Evolutionary conservation across 2,329 filamentous ascomycete genomes (phyloP).

Genomic region (Colletotrichum sidae): DNA sequence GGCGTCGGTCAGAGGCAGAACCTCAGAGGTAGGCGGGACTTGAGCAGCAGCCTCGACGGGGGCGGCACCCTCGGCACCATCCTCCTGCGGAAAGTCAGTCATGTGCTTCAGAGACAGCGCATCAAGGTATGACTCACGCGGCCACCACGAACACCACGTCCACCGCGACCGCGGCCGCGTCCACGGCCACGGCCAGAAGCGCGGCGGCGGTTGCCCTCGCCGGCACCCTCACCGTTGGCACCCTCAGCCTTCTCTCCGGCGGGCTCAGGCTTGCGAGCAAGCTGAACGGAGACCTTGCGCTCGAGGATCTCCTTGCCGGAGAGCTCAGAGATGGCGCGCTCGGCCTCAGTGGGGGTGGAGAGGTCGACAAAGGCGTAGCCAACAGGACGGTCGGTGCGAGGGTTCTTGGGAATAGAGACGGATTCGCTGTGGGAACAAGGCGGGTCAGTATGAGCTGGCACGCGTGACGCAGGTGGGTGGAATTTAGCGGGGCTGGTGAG

Average conservation of each 20-base stretch:
- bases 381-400: conserved; percentile 96
- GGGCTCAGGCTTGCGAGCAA: conserved; percentile 95
- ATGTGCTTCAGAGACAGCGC: not conserved
- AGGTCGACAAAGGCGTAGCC: conserved; percentile 99
- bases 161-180: conserved; percentile 76
- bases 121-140: conserved; percentile 47
- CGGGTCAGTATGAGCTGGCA: conserved; percentile 37
- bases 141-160: conserved; percentile 71
- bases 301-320: conserved; percentile 98
- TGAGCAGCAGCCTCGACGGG: conserved; percentile 52
- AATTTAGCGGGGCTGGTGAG: conserved; percentile 32
- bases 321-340: conserved; percentile 94
- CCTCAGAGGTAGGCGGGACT: conserved; percentile 62
- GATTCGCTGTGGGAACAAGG: conserved; percentile 77
- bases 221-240: conserved; percentile 79
- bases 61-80: conserved; percentile 59
- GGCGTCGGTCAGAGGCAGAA: conserved; percentile 70
- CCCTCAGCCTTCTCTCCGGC: conserved; percentile 81
- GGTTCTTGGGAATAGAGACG: conserved; percentile 99
- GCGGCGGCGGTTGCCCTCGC: conserved; percentile 74
- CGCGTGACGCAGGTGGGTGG: conserved; percentile 36
- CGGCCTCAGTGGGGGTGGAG: conserved; percentile 91
- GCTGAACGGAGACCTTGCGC: conserved; percentile 98
- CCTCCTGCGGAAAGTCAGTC: conserved; percentile 52
- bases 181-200: conserved; percentile 75